Evolutionary conservation across 2,329 filamentous ascomycete genomes (phyloP), one percentile per base, ranked within the genome.

Genomic region (Fusarium sp.): DNA sequence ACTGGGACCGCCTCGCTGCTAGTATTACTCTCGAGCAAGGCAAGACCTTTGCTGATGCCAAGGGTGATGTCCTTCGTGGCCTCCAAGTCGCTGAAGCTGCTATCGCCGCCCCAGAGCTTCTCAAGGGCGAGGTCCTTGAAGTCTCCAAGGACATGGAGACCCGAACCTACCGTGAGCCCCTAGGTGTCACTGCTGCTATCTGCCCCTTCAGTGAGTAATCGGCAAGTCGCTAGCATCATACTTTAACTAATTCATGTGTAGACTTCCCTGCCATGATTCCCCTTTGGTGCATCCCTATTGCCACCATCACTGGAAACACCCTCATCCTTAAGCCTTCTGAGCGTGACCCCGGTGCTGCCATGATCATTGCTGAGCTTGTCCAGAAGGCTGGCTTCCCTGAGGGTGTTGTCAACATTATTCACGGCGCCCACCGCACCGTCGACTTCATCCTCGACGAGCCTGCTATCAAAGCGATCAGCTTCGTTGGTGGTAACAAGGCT

Each of bases 201-300:
- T 96, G 93, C 86, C 93, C 93, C 4, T 96, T 96, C 80, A 96
- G 91, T 94, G 81, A 82, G 91, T 84, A 56, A 39, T 23, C 33
- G n/a, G 19, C 29, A 25, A 23, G 23, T 46, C 15, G 8, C 5
- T 27, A 31, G n/a, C n/a, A 44, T n/a, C 21, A 15, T 23, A 4
- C 25, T 27, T 16, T 39, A 16, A 54, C 69, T 76, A 63, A 77
- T 51, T n/a, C 10, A 7, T 33, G n/a, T 23, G 5, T 68, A 93
- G 91, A 96, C 86, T 96, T 96, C 84, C 93, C 93, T 46, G 93
- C 93, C 76, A 97, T 97, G 93, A 96, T 97, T 81, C 94, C 93
- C 7, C 87, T 97, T n/a, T 97, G 93, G 93, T 94, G 89, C 69
- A 94, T 97, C 70, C 94, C 93, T 42, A 93, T 96, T 76, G 93